Evolutionary conservation across 768 basidiomycete species (phyloP), one percentile per base, ranked within the genome.

Genomic region (Hericium alpestre): DNA sequence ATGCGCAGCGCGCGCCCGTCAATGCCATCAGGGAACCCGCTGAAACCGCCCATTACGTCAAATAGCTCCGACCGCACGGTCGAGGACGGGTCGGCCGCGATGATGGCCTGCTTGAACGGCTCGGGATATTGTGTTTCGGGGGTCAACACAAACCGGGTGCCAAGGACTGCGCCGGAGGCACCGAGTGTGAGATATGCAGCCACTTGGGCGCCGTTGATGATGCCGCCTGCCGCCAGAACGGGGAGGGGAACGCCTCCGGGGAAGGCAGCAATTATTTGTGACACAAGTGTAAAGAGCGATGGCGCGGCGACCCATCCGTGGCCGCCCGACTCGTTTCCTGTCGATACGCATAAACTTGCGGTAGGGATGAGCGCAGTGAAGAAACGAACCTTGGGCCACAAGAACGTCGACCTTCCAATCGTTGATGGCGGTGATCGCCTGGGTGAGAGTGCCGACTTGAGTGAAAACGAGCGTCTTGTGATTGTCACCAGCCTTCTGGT

Each of bases 321-420:
- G 25, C 90, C 90, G 8, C 90, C 90, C 40, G 87, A 79, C 70
- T 93, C 90, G 56, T 75, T 80, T 4, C 90, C 90, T 91, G 65
- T 38, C 55, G 16, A 57, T 27, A 5, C 52, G 16, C 9, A n/a
- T 46, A 3, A 46, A 3, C 43, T 9, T 46, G 43, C 2, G n/a
- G 7, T 15, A 38, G 50, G 49, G 20, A 51, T 23, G 18, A 38
- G 48, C 56, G 51, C 51, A 56, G 52, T 53, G 46, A 16, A 54
- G 46, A 18, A 56, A 56, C 63, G 38, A 62, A 87, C 90, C 88
- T 81, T 93, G 90, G 2, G 80, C 85, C 16, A 93, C 82, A 56
- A 93, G 69, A 39, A 83, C 79, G 66, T 93, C 90, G 8, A 74
- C 81, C 61, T 82, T 79, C 81, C 83, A 88, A n/a, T 79, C 73